These are phyloP conservation scores for Exophiala sp. DNA, from an alignment of 2,329 filamentous ascomycete species.

Conservation along the genomic window DNA sequence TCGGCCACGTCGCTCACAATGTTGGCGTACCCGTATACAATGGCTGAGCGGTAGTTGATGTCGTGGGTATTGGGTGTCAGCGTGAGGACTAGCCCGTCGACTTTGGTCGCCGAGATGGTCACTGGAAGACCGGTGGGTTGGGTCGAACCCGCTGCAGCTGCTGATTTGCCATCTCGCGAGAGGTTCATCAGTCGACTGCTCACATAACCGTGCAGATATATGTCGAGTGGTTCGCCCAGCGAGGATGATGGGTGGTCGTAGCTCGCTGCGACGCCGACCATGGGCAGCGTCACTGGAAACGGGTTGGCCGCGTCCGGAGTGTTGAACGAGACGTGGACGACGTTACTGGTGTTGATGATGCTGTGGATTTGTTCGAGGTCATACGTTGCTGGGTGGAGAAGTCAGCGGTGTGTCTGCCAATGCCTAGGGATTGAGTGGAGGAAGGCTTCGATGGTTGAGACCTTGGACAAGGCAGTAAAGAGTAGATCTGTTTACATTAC, in stretches of 20 bases:
- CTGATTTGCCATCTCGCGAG: constrained; percentile 52
- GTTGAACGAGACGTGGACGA: constrained; percentile 72
- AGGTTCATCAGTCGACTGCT: constrained; percentile 71
- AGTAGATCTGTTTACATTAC: background rate
- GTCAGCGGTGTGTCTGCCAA: no score
- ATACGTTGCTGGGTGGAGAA: constrained; percentile 55
- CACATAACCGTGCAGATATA: constrained; percentile 81
- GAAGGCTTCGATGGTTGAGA: no score
- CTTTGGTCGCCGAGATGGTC: constrained; percentile 63
- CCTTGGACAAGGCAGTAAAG: background rate
- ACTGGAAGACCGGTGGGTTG: constrained; percentile 52
- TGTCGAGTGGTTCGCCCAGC: constrained; percentile 59
- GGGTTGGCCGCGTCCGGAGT: constrained; percentile 53
- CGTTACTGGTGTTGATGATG: constrained; percentile 65
- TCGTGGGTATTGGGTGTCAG: constrained; percentile 73
- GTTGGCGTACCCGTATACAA: constrained; percentile 66
- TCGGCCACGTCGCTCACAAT: constrained; percentile 62
- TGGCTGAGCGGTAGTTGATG: constrained; percentile 78
- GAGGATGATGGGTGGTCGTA: constrained; percentile 57
- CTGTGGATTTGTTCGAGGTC: constrained; percentile 65
- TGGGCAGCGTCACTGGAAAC: constrained; percentile 72
- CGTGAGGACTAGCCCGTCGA: constrained; percentile 73
- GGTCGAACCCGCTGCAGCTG: constrained; percentile 20
- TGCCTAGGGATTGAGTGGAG: no score
- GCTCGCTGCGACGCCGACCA: constrained; percentile 76